phyloP scores from a whole-genome alignment of 2,329 filamentous ascomycete genomes.

The Eutypa lata region DNA sequence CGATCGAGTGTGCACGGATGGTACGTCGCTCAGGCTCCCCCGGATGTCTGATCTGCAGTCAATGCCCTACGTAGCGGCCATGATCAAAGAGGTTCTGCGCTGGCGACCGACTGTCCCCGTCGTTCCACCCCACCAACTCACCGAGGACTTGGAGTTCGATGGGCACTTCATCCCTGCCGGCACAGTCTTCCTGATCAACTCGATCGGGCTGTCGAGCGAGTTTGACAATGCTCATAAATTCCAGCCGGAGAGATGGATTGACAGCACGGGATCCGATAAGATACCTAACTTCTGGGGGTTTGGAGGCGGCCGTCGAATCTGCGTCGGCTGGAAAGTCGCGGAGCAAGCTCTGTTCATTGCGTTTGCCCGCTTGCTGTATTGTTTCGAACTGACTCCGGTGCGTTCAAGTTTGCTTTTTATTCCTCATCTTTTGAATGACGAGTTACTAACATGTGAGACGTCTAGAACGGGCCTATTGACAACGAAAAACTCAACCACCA shows the following conservation, averaged over 20 bases:
- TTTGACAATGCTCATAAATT: slow-evolving; percentile 25
- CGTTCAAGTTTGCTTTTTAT: too few relatives aligned
- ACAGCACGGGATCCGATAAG: slow-evolving; percentile 1
- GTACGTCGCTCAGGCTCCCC: slow-evolving; percentile 7
- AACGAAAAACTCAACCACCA: too few relatives aligned
- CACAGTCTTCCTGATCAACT: slow-evolving; percentile 29
- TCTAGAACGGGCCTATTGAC: too few relatives aligned
- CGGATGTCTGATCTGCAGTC: slow-evolving; percentile 19
- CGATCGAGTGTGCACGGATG: slow-evolving; percentile 9
- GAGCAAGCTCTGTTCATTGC: slow-evolving; percentile 3
- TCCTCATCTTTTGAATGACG: too few relatives aligned
- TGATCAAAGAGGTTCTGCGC: slow-evolving; percentile 11
- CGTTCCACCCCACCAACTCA: slow-evolving; percentile 11
- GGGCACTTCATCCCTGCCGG: slow-evolving; percentile 18
- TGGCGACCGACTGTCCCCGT: slow-evolving; percentile 12
- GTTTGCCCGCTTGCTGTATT: slow-evolving; percentile 8
- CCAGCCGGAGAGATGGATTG: slow-evolving; percentile 29
- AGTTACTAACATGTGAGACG: too few relatives aligned
- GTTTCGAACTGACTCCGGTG: slow-evolving; percentile 7
- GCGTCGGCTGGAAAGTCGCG: slow-evolving; percentile 8
- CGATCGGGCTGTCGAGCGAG: slow-evolving; percentile 16
- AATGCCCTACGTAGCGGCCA: slow-evolving; percentile 18
- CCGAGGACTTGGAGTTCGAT: slow-evolving; percentile 9
- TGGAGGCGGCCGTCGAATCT: slow-evolving; percentile 7
- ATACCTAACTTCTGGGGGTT: slow-evolving; percentile 7